phyloP scores from a whole-genome alignment of 192 early-diverging fungal species.

The Coemansia nantahalensis region DNA sequence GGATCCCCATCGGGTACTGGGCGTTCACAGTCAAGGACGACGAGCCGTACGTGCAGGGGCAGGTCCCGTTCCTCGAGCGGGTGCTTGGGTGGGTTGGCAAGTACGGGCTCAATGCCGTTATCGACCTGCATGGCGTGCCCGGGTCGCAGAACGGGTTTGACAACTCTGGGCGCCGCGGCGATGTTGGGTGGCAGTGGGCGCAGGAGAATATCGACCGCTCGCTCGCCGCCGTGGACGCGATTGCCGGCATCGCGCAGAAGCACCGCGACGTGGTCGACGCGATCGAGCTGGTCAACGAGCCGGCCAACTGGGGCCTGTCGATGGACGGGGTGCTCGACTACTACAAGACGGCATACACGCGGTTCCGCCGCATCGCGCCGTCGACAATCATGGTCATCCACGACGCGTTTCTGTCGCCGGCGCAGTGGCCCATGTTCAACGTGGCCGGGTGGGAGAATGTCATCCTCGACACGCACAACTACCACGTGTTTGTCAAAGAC shows the following conservation, averaged over 20 bases:
- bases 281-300: slow-evolving; percentile 53
- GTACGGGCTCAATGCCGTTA: slow-evolving; percentile 53
- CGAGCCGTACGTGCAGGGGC: slow-evolving; percentile 57
- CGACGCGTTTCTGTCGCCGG: slow-evolving; percentile 47
- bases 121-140: slow-evolving; percentile 60
- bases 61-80: slow-evolving; percentile 34
- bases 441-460: slow-evolving; percentile 47
- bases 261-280: slow-evolving; percentile 38
- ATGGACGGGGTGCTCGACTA: slow-evolving; percentile 35
- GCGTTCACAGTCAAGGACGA: slow-evolving; percentile 51
- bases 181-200: slow-evolving; percentile 46
- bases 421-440: slow-evolving; percentile 35
- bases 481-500: slow-evolving; percentile 53
- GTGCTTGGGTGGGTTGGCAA: slow-evolving; percentile 50
- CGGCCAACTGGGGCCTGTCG: slow-evolving; percentile 47
- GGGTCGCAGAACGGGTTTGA: slow-evolving; percentile 65
- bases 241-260: slow-evolving; percentile 49
- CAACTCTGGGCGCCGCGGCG: slow-evolving; percentile 54
- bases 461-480: slow-evolving; percentile 54
- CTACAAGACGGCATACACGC: slow-evolving; percentile 42
- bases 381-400: slow-evolving; percentile 39
- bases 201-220: slow-evolving; percentile 58
- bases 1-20: slow-evolving; percentile 65
- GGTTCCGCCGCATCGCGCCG: slow-evolving; percentile 39
- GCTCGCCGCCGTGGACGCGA: slow-evolving; percentile 46